phyloP scores from a whole-genome alignment of 371 early-diverging fungal species.

The Rhizopus microsporus region DNA sequence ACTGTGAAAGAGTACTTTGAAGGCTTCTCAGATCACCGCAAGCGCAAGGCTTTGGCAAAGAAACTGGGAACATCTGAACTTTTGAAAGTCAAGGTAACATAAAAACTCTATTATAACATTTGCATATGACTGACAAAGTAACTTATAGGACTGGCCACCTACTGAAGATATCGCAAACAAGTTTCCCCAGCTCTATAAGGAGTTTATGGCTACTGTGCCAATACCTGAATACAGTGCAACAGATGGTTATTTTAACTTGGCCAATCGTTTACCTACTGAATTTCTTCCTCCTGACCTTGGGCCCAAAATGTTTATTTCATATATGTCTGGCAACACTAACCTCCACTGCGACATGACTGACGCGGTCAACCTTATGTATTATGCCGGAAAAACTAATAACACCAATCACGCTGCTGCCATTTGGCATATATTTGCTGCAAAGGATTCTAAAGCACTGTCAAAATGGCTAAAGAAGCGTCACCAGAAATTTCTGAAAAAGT shows the following conservation, averaged over 20 bases:
- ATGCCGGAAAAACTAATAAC: constrained; percentile 27
- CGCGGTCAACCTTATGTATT: constrained; percentile 73
- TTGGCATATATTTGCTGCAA: constrained; percentile 70
- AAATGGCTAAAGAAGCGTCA: background rate
- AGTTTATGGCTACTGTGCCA: constrained; percentile 57
- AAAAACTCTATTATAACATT: background rate
- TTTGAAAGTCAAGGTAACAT: constrained; percentile 43
- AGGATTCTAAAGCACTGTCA: constrained; percentile 37
- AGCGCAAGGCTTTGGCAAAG: constrained; percentile 1
- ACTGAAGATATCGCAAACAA: constrained; percentile 48
- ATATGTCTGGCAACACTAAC: constrained; percentile 65
- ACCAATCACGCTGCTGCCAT: constrained; percentile 45
- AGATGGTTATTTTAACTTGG: constrained; percentile 62
- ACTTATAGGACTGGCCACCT: constrained; percentile 70
- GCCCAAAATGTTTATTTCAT: constrained; percentile 77
- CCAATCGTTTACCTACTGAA: constrained; percentile 54
- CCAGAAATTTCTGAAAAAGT: constrained; percentile 44
- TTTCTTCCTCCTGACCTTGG: constrained; percentile 68
- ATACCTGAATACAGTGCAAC: constrained; percentile 60
- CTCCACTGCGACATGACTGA: constrained; percentile 77
- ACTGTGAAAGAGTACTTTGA: constrained; percentile 46
- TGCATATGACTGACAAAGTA: background rate
- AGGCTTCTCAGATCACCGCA: constrained; percentile 29
- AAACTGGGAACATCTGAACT: constrained; percentile 9
- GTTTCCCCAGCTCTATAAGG: constrained; percentile 53